phyloP scores from a whole-genome alignment of 495 filamentous ascomycete genomes.

The Xylaria intraflava region DNA sequence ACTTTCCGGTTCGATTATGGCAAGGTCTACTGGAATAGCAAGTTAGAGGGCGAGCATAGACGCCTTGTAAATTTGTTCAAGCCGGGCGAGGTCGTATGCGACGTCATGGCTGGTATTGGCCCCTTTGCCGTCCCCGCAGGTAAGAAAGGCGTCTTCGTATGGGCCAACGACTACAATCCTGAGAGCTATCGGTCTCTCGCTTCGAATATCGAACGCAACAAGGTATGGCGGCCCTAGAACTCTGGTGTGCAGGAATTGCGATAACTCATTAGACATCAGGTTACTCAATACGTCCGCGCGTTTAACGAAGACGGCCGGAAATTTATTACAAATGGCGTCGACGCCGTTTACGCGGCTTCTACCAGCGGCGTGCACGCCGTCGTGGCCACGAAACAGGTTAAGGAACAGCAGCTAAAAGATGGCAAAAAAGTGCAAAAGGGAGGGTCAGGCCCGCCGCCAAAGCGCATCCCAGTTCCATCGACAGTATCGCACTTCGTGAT shows the following conservation, averaged over 20 bases:
- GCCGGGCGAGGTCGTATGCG: slow-evolving; percentile 81
- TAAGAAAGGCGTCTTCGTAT: slow-evolving; percentile 85
- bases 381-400: slow-evolving; percentile 30
- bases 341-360: slow-evolving; percentile 50
- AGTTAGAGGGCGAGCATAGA: slow-evolving; percentile 81
- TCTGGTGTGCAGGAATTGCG: not conserved
- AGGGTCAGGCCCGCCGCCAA: slow-evolving; percentile 25
- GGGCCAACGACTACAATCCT: slow-evolving; percentile 96
- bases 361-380: slow-evolving; percentile 41
- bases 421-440: not conserved
- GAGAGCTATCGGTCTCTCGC: slow-evolving; percentile 67
- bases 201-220: slow-evolving; percentile 68
- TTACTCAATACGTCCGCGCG: slow-evolving; percentile 63
- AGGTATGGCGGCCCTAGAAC: slow-evolving; percentile 38
- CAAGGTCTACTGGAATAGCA: slow-evolving; percentile 96
- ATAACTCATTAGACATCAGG: slow-evolving; percentile 36
- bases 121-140: slow-evolving; percentile 92
- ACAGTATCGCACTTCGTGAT: slow-evolving; percentile 89
- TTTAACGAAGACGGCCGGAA: slow-evolving; percentile 72
- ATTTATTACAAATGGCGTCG: slow-evolving; percentile 68
- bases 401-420: not conserved
- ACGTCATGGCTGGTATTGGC: slow-evolving; percentile 96
- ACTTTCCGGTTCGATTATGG: slow-evolving; percentile 65
- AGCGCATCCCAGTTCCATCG: slow-evolving; percentile 50
- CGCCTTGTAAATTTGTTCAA: slow-evolving; percentile 71